These are phyloP conservation scores for Akanthomyces lecanii DNA, from an alignment of 2,329 filamentous ascomycete species.

Conservation along the genomic window DNA sequence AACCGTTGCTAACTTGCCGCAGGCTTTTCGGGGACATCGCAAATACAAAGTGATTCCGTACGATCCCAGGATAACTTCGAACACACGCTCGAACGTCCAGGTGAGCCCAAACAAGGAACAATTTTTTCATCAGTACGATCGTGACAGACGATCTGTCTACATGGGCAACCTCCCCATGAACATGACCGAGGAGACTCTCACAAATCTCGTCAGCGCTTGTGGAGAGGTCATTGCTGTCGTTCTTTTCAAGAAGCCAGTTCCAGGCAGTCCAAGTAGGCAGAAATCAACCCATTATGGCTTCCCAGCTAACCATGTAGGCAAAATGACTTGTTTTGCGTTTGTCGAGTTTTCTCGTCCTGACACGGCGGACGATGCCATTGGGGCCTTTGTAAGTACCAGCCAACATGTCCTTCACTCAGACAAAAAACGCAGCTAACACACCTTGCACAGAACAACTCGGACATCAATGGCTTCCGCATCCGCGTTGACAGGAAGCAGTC, in stretches of 20 bases:
- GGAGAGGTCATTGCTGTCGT: slow-evolving; percentile 34
- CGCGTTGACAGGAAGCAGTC: slow-evolving; percentile 37
- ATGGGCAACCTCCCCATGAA: slow-evolving; percentile 42
- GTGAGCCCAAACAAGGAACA: slow-evolving; percentile 8
- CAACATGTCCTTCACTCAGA: not conserved
- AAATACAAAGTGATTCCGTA: slow-evolving; percentile 23
- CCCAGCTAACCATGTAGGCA: slow-evolving; percentile 21
- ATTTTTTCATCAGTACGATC: slow-evolving; percentile 34
- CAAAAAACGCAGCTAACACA: not conserved
- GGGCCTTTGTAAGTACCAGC: slow-evolving; percentile 33
- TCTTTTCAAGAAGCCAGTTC: slow-evolving; percentile 24
- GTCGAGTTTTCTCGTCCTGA: slow-evolving; percentile 38
- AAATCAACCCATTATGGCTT: not conserved
- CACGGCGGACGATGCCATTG: slow-evolving; percentile 34
- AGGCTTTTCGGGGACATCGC: slow-evolving; percentile 28
- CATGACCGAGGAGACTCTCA: slow-evolving; percentile 34
- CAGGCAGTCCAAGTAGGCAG: slow-evolving; percentile 20
- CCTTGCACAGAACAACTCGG: slow-evolving; percentile 28
- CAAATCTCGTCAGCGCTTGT: slow-evolving; percentile 32
- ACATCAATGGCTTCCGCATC: slow-evolving; percentile 30
- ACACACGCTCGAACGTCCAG: slow-evolving; percentile 20
- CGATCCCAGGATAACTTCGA: slow-evolving; percentile 25
- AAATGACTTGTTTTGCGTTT: slow-evolving; percentile 30
- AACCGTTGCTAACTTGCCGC: slow-evolving; percentile 17
- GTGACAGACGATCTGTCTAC: slow-evolving; percentile 44